Evolutionary conservation across 495 filamentous ascomycete species (phyloP), one percentile per base, ranked within the genome.

Genomic region (Penicillium fimorum): DNA sequence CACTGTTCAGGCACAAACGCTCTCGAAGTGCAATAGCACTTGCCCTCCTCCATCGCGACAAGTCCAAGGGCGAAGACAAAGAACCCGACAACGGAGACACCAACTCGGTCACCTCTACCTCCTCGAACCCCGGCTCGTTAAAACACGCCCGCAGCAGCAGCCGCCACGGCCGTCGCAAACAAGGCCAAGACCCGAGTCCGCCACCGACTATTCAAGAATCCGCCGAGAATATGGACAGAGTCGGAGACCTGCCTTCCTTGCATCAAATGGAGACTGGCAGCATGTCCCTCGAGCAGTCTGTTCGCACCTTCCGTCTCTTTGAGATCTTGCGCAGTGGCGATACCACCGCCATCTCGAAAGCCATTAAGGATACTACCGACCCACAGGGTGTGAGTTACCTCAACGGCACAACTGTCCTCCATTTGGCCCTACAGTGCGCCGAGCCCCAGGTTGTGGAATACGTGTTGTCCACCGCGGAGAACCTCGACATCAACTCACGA

Each of bases 391-490:
- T 65, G 12, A 67, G 72, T 22, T 72, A 72, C 4, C 71, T 92
- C 17, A 89, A 91, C 41, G 91, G 92, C 38, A 94, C 92, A 2
- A 91, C 89, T 0, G 85, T 96, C 40, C 79, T 98, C 15, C 95
- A 97, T 70, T 77, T 98, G 49, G 92, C 94, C 25, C 89, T 97
- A n/a, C 94, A 97, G 69, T 98, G 94, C 64, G 95, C 95, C 17
- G 92, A 97, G 64, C 82, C 87, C 25, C 86, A 89, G n/a, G 91
- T 98, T 12, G 86, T 98, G n/a, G 95, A 98, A 71, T 96, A 90
- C 61, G 87, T 97, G 8, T 73, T 98, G 22, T 92, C 91, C 5
- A 81, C 85, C 45, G 76, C 74, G n/a, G 69, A 75, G 17, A 69
- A 70, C 10, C 73, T 95, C 47, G 90, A 97, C 66, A 77, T 97